A percentile compares a stretch with the other conserved stretches of the same genome.
phyloP scores from a whole-genome alignment of 257 asterid species.

The Salvia hispanica region DNA sequence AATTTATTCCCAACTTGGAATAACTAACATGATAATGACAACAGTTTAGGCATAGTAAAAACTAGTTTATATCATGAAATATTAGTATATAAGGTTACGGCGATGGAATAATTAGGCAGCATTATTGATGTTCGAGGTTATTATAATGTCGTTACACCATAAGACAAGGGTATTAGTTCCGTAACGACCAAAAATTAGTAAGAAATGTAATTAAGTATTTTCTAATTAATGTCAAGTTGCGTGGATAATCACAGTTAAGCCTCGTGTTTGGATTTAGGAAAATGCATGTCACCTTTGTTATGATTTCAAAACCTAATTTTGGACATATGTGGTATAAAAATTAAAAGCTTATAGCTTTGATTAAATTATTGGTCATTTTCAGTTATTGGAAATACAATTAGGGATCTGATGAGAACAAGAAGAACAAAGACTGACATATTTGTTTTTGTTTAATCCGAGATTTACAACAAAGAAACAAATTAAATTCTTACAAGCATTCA shows the following conservation, averaged over 20 bases:
- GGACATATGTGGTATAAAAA: conserved; percentile 21
- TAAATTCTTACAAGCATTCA: conserved; percentile 2
- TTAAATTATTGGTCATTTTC: conserved; percentile 37
- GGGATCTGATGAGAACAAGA: conserved; percentile 43
- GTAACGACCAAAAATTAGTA: conserved; percentile 32
- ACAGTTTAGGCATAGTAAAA: conserved; percentile 35
- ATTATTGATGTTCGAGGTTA: conserved; percentile 38
- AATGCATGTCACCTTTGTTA: conserved; percentile 31
- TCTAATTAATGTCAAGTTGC: neutral
- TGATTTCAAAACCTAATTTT: conserved; percentile 43
- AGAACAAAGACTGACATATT: conserved; percentile 43
- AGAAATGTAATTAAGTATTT: neutral
- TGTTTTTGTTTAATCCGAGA: conserved; percentile 39
- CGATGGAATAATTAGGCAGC: conserved; percentile 43
- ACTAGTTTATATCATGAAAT: conserved; percentile 33
- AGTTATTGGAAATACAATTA: conserved; percentile 47
- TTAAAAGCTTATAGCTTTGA: conserved; percentile 3
- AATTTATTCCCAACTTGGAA: conserved; percentile 33
- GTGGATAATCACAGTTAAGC: conserved; percentile 36
- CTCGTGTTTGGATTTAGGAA: conserved; percentile 38
- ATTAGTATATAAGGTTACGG: conserved; percentile 21
- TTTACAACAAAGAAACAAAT: conserved; percentile 24
- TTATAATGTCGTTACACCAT: conserved; percentile 39
- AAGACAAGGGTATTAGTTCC: conserved; percentile 40
- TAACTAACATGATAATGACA: conserved; percentile 48